Base-by-base conservation (phyloP, 2,329 filamentous ascomycete species). In the Plectosphaerella cucumerina region DNA sequence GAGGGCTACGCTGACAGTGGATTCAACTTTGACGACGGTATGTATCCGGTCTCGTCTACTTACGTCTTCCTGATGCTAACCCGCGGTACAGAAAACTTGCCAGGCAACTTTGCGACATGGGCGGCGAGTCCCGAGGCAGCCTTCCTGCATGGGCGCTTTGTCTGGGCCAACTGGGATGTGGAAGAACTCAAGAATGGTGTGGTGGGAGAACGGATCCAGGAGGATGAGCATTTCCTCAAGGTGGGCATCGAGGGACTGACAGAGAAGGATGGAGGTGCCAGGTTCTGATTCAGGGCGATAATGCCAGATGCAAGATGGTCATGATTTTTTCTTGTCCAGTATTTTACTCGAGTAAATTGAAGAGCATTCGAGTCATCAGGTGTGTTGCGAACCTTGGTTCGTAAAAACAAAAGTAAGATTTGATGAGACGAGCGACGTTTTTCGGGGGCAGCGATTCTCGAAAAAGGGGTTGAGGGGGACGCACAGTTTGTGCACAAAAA, bases 111-210 rank as follows among this genome's bases (percentile, higher is more conserved):
- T 56, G 52, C 61, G 3, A 65, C 77, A 6, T 78, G 75, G 75
- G 59, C 71, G 22, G 65, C 70, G 0, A 71, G 67, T 22, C 56
- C 67, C 1, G 73, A 80, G 54, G 74, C 76, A 0, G 58, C 54
- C 6, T 78, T 80, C 53, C 57, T 80, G 22, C 72, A 69, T 39
- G 65, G 70, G 3, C 73, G 71, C 44, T 71, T 73, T 20, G 57
- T 78, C 1, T 79, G 73, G 70, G 66, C 70, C 11, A 73, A 74
- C 20, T 80, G 75, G 76, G 77, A 80, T 58, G 68, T 78, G 0
- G 67, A 74, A 37, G 76, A 79, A 55, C 65, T 80, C 33, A 72
- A 72, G 58, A 48, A 49, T 14, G 48, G 50, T 22, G 50, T 49
- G 1, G 49, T 54, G 11, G 41, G 49, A 21, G 50, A 55, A 33